Evolutionary conservation across 176 grass and related monocot genomes (phyloP), one percentile per base, ranked within the genome.

Genomic region (Dendrocalamus sinicus): DNA sequence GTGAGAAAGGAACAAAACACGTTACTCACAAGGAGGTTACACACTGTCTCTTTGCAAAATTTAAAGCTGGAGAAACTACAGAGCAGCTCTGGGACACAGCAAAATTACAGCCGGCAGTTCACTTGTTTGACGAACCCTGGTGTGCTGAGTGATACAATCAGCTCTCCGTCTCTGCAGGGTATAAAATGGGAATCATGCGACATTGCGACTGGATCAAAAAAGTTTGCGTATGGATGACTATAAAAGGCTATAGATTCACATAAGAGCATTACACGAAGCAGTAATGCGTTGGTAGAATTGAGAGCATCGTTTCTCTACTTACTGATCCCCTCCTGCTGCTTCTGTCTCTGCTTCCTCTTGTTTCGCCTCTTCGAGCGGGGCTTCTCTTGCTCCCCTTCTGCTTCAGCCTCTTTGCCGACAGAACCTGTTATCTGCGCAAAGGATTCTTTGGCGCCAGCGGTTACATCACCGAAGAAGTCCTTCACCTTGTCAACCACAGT

Each of bases 401-500:
- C 85, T 82, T 99, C 90, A 16, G 86, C 46, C 76, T 94, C 93
- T 28, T 80, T 81, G 81, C 40, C 81, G 47, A 86, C 81, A 64
- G 94, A 86, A 35, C 93, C 90, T 30, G 96, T 94, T 52, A 99
- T 89, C 85, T 99, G 93, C 3, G 90, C 96, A 87, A 99, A 99
- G 39, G 96, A 99, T 82, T 96, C 96, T 83, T 98, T 94, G 41
- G 92, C 96, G 3, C 88, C 92, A 28, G 81, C 24, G 0, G 93
- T 86, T 53, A 91, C 93, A n/a, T 99, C 89, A 0, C 89, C 90
- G 72, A 99, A 88, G 89, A 99, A 94, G 63, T 96, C 90, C 80
- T 88, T 99, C 88, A 94, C 93, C 90, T 99, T 99, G 82, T 96
- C 93, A 41, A 92, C 83, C 3, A 99, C 96, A 45, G 92, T 89